phyloP scores from a whole-genome alignment of 208 protist species.

The Naegleria lovaniensis region DNA sequence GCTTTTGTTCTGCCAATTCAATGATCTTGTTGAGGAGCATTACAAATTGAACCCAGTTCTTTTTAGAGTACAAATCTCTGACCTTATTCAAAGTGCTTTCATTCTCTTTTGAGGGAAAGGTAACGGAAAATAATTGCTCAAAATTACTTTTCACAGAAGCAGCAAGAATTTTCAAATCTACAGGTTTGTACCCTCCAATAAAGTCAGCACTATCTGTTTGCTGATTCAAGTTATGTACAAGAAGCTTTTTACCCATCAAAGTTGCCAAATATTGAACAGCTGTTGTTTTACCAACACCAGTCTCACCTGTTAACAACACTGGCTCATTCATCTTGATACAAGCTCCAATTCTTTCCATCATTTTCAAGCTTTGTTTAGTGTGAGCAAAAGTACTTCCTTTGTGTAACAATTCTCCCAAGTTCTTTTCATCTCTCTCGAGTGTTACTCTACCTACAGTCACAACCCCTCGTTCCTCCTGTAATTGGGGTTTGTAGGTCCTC shows the following conservation, averaged over 20 bases:
- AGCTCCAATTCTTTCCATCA: slow-evolving; percentile 87
- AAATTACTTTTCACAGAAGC: slow-evolving; percentile 73
- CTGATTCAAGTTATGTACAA: slow-evolving; percentile 97
- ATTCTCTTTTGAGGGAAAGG: slow-evolving; percentile 78
- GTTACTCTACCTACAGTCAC: slow-evolving; percentile 60
- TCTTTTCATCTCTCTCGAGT: slow-evolving; percentile 48
- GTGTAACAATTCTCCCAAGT: slow-evolving; percentile 59
- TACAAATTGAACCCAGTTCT: slow-evolving; percentile 59
- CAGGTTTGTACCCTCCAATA: slow-evolving; percentile 98
- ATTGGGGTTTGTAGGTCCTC: slow-evolving; percentile 47
- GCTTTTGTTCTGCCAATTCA: slow-evolving; percentile 40
- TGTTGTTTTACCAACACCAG: slow-evolving; percentile 74
- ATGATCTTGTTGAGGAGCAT: slow-evolving; percentile 43
- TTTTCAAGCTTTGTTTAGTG: slow-evolving; percentile 78
- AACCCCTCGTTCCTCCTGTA: slow-evolving; percentile 59
- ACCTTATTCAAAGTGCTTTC: slow-evolving; percentile 55
- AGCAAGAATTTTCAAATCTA: slow-evolving; percentile 65
- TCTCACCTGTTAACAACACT: slow-evolving; percentile 96
- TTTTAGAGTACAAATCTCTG: slow-evolving; percentile 48
- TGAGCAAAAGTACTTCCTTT: slow-evolving; percentile 76
- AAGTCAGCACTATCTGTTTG: slow-evolving; percentile 97
- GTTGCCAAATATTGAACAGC: slow-evolving; percentile 55
- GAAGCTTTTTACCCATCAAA: slow-evolving; percentile 74
- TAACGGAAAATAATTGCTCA: slow-evolving; percentile 79
- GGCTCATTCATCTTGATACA: slow-evolving; percentile 84